A percentile compares a stretch with the other conserved stretches of the same genome.
Evolutionary conservation across 768 basidiomycete species (phyloP).

Genomic region (Suillus ampliporus): DNA sequence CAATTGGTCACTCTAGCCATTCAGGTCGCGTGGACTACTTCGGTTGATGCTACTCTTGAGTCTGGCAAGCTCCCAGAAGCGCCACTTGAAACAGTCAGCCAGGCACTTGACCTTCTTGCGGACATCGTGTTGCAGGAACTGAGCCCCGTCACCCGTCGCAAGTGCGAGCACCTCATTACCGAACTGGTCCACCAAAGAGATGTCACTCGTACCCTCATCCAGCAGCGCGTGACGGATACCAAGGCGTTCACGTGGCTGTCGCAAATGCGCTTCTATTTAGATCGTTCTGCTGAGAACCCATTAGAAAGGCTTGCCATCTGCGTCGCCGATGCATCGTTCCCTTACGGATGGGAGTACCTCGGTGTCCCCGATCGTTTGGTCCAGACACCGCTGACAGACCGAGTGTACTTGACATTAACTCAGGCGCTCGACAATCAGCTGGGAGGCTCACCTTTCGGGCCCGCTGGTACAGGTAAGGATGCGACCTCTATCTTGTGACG

Average conservation of each 20-base stretch:
- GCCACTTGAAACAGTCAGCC: slow-evolving; percentile 74
- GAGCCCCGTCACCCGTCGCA: slow-evolving; percentile 87
- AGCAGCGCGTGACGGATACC: slow-evolving; percentile 64
- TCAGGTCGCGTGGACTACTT: slow-evolving; percentile 92
- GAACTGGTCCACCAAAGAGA: slow-evolving; percentile 98
- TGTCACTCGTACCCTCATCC: slow-evolving; percentile 82
- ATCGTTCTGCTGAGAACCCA: slow-evolving; percentile 70
- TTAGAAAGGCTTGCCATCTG: slow-evolving; percentile 81
- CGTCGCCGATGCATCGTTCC: slow-evolving; percentile 91
- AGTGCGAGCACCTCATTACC: slow-evolving; percentile 98
- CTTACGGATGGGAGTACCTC: slow-evolving; percentile 98
- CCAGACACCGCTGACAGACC: slow-evolving; percentile 96
- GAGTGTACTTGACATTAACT: slow-evolving; percentile 94
- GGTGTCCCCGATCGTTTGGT: slow-evolving; percentile 97
- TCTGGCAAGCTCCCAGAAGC: slow-evolving; percentile 58
- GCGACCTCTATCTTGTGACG: slow-evolving; percentile 1
- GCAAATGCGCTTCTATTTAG: slow-evolving; percentile 98
- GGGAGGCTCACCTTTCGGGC: slow-evolving; percentile 97
- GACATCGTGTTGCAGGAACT: slow-evolving; percentile 95
- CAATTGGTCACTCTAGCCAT: slow-evolving; percentile 96
- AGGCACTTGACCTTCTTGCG: slow-evolving; percentile 93
- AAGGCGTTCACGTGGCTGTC: slow-evolving; percentile 92
- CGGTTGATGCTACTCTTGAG: slow-evolving; percentile 77
- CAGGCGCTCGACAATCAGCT: slow-evolving; percentile 95
- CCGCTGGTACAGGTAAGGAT: slow-evolving; percentile 88